A percentile compares a stretch with the other conserved stretches of the same genome.
These are phyloP conservation scores for Penicillium soppii DNA, from an alignment of 495 filamentous ascomycete species.

Conservation along the genomic window DNA sequence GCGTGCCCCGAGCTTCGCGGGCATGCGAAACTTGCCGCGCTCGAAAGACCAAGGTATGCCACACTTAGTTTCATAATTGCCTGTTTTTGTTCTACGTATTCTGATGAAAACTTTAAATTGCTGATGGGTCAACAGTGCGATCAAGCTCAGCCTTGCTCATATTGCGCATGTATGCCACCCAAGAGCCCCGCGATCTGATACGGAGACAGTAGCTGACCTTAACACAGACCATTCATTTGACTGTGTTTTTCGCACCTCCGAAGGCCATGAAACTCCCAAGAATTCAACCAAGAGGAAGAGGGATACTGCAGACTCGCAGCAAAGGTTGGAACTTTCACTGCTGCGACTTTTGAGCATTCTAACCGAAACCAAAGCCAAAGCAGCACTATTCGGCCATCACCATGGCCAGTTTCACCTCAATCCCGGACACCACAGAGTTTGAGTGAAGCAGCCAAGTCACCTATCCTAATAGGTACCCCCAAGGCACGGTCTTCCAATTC, in stretches of 20 bases:
- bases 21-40: conserved; percentile 27
- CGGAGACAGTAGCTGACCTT: conserved; percentile 4
- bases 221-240: conserved; percentile 24
- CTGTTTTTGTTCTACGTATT: not conserved
- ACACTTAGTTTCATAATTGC: not conserved
- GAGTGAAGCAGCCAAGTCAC: not conserved
- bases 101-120: no score
- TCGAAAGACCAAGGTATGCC: conserved; percentile 25
- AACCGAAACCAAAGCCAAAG: conserved; percentile 4
- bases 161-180: conserved; percentile 30
- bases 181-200: not conserved
- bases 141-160: conserved; percentile 26
- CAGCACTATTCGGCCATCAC: conserved; percentile 12
- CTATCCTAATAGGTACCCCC: not conserved
- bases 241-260: conserved; percentile 17
- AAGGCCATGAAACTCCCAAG: not conserved
- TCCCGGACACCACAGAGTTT: not conserved
- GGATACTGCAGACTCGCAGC: conserved; percentile 8
- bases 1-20: conserved; percentile 30
- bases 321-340: conserved; percentile 2
- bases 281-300: not conserved
- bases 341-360: not conserved
- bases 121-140: no score
- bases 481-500: not conserved
- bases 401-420: conserved; percentile 16